Evolutionary conservation across 1,284 basidiomycete genomes (phyloP).

Genomic region (Clitocybe nebularis): DNA sequence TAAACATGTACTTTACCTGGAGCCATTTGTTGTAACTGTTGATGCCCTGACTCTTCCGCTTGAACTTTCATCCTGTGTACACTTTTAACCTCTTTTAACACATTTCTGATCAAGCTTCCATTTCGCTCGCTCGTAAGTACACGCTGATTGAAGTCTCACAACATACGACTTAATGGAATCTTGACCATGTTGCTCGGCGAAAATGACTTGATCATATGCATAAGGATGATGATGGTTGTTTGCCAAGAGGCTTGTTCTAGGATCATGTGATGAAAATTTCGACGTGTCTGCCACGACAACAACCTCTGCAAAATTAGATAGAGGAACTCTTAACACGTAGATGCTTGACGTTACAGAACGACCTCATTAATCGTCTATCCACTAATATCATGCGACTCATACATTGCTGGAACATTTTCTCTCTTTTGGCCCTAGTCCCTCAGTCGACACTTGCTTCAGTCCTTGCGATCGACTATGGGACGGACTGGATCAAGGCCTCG

Average conservation of each 20-base stretch:
- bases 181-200: too few species aligned
- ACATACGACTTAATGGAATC: too few species aligned
- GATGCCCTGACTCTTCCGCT: too few species aligned
- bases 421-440: constrained; percentile 33
- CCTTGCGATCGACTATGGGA: constrained; percentile 93
- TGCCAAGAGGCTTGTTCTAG: too few species aligned
- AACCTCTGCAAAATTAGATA: constrained; percentile 4
- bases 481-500: constrained; percentile 94
- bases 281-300: constrained; percentile 26
- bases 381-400: constrained; percentile 30
- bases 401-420: constrained; percentile 28
- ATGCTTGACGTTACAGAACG: constrained; percentile 18
- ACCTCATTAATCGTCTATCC: constrained; percentile 17
- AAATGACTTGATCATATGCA: too few species aligned
- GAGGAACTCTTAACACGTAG: constrained; percentile 13
- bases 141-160: too few species aligned
- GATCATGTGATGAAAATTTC: constrained; percentile 20
- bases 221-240: background rate
- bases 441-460: constrained; percentile 53
- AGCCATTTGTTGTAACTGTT: too few species aligned
- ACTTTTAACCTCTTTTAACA: too few species aligned
- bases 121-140: too few species aligned
- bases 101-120: too few species aligned
- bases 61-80: too few species aligned
- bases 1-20: too few species aligned